Evolutionary conservation across 23 red algal genomes (phyloP).

Genomic region (Gracilaria gracilis): DNA sequence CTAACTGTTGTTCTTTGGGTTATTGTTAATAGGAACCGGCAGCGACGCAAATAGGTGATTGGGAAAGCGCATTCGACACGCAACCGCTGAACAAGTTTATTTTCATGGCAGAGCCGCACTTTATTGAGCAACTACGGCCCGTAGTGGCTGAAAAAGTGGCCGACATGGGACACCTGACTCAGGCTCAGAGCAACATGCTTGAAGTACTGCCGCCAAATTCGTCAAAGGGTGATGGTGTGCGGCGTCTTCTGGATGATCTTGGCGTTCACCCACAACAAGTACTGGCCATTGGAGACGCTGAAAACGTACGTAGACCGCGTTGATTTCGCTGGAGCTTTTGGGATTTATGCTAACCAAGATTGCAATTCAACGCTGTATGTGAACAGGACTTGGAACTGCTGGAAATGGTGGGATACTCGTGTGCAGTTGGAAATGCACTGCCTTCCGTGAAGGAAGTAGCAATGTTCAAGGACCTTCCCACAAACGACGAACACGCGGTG

Average conservation of each 20-base stretch:
- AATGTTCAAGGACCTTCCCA: conserved; percentile 55
- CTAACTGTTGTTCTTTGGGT: neutral
- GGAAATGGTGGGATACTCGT: conserved; percentile 71
- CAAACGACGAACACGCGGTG: conserved; percentile 86
- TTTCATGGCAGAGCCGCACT: conserved; percentile 65
- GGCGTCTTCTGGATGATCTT: conserved; percentile 59
- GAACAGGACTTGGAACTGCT: conserved; percentile 86
- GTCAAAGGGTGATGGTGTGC: conserved; percentile 86
- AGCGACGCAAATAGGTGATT: conserved; percentile 65
- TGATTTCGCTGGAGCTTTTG: too few species aligned
- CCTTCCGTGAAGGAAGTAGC: conserved; percentile 77
- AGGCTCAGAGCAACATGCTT: conserved; percentile 92
- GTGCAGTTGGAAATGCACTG: conserved; percentile 87
- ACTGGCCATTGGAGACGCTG: conserved; percentile 93
- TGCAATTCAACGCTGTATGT: neutral
- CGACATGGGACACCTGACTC: conserved; percentile 53
- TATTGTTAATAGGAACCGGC: conserved; percentile 55
- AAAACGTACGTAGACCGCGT: conserved; percentile 68
- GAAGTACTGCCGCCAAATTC: conserved; percentile 89
- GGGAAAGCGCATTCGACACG: conserved; percentile 53
- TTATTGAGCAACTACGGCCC: conserved; percentile 71
- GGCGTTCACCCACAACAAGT: conserved; percentile 65
- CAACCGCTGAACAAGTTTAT: conserved; percentile 87
- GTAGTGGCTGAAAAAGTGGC: conserved; percentile 70
- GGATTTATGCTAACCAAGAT: neutral